phyloP scores from a whole-genome alignment of 495 filamentous ascomycete genomes.

The Hyaloscypha bicolor region DNA sequence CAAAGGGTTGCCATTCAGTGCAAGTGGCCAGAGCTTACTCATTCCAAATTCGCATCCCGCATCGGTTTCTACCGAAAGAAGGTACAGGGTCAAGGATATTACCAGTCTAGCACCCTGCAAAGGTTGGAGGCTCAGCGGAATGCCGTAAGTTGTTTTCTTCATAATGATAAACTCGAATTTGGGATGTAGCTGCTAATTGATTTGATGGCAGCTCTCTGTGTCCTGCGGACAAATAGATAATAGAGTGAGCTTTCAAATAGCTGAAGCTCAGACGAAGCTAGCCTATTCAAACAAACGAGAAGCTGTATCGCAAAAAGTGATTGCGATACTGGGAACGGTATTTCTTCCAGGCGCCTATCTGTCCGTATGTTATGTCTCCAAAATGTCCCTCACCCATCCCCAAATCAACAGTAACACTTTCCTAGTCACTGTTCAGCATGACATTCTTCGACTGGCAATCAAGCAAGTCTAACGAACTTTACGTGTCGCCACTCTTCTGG shows the following conservation, averaged over 20 bases:
- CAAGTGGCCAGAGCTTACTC: no score
- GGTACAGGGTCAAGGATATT: conserved; percentile 52
- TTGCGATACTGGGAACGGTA: conserved; percentile 53
- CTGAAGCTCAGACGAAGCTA: conserved; percentile 51
- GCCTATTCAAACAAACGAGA: conserved; percentile 56
- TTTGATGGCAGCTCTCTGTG: no score
- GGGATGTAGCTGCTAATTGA: no score
- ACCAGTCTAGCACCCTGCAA: conserved; percentile 51
- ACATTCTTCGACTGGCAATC: conserved; percentile 52
- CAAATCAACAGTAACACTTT: background rate
- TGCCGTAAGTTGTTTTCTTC: no score
- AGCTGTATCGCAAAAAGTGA: conserved; percentile 51
- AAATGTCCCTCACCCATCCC: background rate
- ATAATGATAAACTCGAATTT: no score
- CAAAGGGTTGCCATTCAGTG: no score
- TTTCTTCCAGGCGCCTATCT: conserved; percentile 55
- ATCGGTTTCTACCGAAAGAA: conserved; percentile 54
- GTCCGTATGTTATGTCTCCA: conserved; percentile 26
- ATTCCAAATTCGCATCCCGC: no score
- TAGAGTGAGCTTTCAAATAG: conserved; percentile 55
- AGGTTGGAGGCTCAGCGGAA: conserved; percentile 49
- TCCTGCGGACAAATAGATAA: conserved; percentile 56
- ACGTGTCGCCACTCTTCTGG: background rate
- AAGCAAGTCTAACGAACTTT: background rate
- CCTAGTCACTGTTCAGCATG: conserved; percentile 50